Evolutionary conservation across 2,329 filamentous ascomycete species (phyloP), one percentile per base, ranked within the genome.

Genomic region (Ophiostoma fasciatum): DNA sequence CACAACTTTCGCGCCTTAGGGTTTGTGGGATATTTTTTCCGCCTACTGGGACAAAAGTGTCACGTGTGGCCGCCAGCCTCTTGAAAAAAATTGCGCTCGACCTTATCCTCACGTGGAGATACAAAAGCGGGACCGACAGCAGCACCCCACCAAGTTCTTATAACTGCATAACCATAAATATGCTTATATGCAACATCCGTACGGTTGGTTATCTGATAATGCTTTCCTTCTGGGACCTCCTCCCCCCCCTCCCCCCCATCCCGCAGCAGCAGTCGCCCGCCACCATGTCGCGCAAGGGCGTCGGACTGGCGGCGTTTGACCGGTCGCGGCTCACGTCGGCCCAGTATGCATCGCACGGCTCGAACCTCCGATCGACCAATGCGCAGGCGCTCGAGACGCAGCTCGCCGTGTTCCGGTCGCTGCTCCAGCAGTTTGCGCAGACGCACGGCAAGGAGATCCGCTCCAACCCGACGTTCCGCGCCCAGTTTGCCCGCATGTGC

Each of bases 401-500:
- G 55, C 79, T 98, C 43, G 79, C 85, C 46, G 87, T 96, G 51
- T 98, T 98, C 68, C 85, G 93, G 52, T 90, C 84, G 14, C 71
- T 94, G 10, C 74, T 98, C 6, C 85, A 94, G 61, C 85, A 92
- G 58, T 98, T 98, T 59, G 84, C 87, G 30, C 71, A 88, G 51
- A 93, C 88, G 33, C 90, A 98, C 66, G 82, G 81, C 48, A 85
- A 87, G 53, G 90, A 94, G 50, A 98, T 98, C 41, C 87, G 88
- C 44, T 93, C 85, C 3, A 87, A 96, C 55, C 90, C 90, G 6
- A 79, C 75, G 8, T 98, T 98, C 58, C 83, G 90, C 42, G 85
- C 88, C 23, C 88, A 98, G 59, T 98, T 98, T 53, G 88, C 90
- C 4, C 84, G 88, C 55, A 98, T 98, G 90, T 98, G 90, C 61